Evolutionary conservation across 352 stramenopile species (phyloP), one percentile per base, ranked within the genome.

Genomic region (Halophytophthora polymorphica): DNA sequence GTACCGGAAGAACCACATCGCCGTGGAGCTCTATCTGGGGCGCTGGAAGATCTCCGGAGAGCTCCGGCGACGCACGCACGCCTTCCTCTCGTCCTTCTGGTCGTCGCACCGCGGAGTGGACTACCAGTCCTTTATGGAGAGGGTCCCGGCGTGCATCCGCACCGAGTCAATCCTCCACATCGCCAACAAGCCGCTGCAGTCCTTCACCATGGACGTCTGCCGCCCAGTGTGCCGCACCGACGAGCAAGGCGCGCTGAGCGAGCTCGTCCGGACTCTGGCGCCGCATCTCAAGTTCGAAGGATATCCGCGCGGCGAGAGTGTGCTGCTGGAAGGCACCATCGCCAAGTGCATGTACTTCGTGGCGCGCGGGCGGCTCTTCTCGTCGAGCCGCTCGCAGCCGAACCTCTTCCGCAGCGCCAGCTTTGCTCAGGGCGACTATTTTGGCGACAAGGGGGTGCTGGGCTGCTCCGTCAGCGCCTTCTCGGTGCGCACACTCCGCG

Each of bases 281-380:
- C 65, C 66, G 13, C 43, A 70, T 19, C 55, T 90, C 14, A 61
- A 56, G 19, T 87, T 86, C 47, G 76, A 90, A 55, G 74, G 74
- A 0, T 87, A 87, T 33, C 78, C 76, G 0, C 71, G 69, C 7
- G 70, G 61, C 14, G 78, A 90, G 36, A 68, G 70, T 11, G 76
- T 86, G 13, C 18, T 90, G 2, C 69, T 85, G 0, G 76, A 90
- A 69, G 78, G 73, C 2, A 83, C 60, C 35, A 81, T 90, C 25
- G 65, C 73, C 23, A 83, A 78, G 33, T 56, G 64, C 23, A 87
- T 90, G 78, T 86, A 82, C 38, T 85, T 90, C 36, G 73, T 90
- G n/a, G 71, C 83, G 0, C 61, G 62, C 39, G 78, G 78, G 0
- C 52, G 71, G 29, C 40, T 89, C 6, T 64, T 67, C 36, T 66